Base-by-base conservation (phyloP, 176 grass and related monocot species). In the Elymus sibiricus region DNA sequence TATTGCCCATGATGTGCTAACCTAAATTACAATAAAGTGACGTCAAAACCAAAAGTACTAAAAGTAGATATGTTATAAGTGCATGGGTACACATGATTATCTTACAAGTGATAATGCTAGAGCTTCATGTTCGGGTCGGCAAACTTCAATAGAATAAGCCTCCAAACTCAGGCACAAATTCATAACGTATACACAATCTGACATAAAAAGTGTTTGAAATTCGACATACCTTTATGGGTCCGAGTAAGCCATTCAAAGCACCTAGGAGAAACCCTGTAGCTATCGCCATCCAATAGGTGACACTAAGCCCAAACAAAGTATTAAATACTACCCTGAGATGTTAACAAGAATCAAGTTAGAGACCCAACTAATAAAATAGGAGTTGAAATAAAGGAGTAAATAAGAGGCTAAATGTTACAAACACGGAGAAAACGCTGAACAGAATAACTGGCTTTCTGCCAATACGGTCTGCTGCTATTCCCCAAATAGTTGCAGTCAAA, bases 101-200 rank as follows among this genome's bases (percentile, higher is more conserved):
- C 46, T 71, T 94, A 94, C 95, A 44, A 97, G 87, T 93, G 95
- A 97, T 80, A 94, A 62, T 53, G 78, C 92, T 51, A 97, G 53
- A 79, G 92, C 90, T 90, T 97, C 92, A 90, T 98, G 83, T 86
- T 98, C 93, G 24, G 83, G 79, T 60, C 84, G 86, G 80, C 93
- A 93, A 88, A 98, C 85, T 93, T 98, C 95, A 79, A 92, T 88
- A 61, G 89, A 74, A 93, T 98, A 98, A 43, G 95, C 93, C 95
- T 98, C 77, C 16, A 83, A 32, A 84, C 86, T 34, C 11, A 61
- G 47, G 24, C 7, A 85, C 74, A 40, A 56, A 65, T 25, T 44
- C 60, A 77, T 76, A 19, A 81, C 49, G 8, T 51, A 64, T 66
- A 59, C 15, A 17, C 26, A 9, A 5, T 77, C 29, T 25, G 56